These are phyloP conservation scores for Picochlorum costavermella DNA, from an alignment of 139 green algal genomes.

Conservation along the genomic window DNA sequence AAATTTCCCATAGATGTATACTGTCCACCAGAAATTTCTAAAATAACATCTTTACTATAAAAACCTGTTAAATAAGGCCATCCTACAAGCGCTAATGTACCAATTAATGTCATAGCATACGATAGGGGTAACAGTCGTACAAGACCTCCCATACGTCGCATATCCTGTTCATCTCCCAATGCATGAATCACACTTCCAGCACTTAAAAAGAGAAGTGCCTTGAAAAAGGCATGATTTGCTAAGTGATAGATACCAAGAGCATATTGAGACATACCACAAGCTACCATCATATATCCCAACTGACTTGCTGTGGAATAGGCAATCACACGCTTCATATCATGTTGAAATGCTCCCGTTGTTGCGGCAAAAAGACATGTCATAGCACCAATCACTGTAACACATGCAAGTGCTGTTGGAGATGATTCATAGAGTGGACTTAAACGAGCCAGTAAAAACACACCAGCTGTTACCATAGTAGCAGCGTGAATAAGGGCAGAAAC, in stretches of 20 bases:
- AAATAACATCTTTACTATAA: constrained; percentile 59
- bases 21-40: constrained; percentile 40
- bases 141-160: constrained; percentile 52
- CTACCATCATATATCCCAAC: constrained; percentile 61
- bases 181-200: constrained; percentile 52
- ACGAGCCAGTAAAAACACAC: constrained; percentile 57
- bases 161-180: constrained; percentile 50
- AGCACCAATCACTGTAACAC: constrained; percentile 47
- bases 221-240: constrained; percentile 62
- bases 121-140: constrained; percentile 43
- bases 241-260: constrained; percentile 45
- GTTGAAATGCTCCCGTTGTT: constrained; percentile 51
- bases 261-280: constrained; percentile 45
- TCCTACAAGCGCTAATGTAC: constrained; percentile 39
- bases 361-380: constrained; percentile 62
- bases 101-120: constrained; percentile 49
- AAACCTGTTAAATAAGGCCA: constrained; percentile 57
- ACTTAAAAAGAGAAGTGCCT: constrained; percentile 51
- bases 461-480: constrained; percentile 61
- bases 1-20: constrained; percentile 50
- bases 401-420: constrained; percentile 33
- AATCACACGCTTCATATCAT: constrained; percentile 66
- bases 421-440: constrained; percentile 56
- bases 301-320: constrained; percentile 63
- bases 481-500: constrained; percentile 64